Percentiles rank a stretch among this genome's conserved stretches.
Conservation (phyloP, 495 filamentous ascomycete genomes). For the Daldinia vernicosa region DNA sequence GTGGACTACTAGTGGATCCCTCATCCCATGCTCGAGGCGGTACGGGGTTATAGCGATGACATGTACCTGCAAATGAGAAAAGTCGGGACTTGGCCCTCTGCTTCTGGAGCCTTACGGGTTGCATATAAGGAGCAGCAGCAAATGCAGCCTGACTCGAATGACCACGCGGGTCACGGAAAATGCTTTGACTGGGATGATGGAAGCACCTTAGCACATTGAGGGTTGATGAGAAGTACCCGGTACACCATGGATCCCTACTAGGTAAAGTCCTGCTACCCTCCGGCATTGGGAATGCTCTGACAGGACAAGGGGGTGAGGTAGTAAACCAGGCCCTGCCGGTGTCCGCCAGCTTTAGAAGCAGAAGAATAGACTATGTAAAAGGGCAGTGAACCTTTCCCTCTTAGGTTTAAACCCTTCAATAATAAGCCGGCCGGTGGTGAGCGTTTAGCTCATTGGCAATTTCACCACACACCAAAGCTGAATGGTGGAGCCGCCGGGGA, state of each 20-base stretch:
- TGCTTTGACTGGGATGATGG: conserved; percentile 32
- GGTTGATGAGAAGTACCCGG: conserved; percentile 33
- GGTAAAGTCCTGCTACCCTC: conserved; percentile 13
- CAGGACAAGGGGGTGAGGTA: conserved; percentile 25
- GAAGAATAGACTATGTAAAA: conserved; percentile 21
- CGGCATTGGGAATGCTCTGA: conserved; percentile 38
- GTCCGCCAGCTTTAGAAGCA: conserved; percentile 36
- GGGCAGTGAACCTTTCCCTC: conserved; percentile 40
- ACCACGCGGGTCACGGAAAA: conserved; percentile 41
- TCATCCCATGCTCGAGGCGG: conserved; percentile 45
- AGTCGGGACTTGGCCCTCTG: conserved; percentile 41
- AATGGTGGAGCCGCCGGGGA: conserved; percentile 44
- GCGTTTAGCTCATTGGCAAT: conserved; percentile 41
- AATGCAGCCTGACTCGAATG: conserved; percentile 43
- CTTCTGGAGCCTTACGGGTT: conserved; percentile 43
- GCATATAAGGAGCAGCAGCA: conserved; percentile 29
- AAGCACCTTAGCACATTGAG: conserved; percentile 16
- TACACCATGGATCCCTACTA: conserved; percentile 36
- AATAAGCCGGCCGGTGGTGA: conserved; percentile 41
- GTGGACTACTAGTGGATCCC: conserved; percentile 45
- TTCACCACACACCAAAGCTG: conserved; percentile 47
- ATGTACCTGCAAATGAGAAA: conserved; percentile 43
- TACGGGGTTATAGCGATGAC: conserved; percentile 45
- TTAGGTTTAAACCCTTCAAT: conserved; percentile 41
- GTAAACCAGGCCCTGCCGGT: conserved; percentile 35